A percentile compares a stretch with the other conserved stretches of the same genome.
phyloP scores from a whole-genome alignment of 805 yeast genomes.

The Priceomyces melissophilus region DNA sequence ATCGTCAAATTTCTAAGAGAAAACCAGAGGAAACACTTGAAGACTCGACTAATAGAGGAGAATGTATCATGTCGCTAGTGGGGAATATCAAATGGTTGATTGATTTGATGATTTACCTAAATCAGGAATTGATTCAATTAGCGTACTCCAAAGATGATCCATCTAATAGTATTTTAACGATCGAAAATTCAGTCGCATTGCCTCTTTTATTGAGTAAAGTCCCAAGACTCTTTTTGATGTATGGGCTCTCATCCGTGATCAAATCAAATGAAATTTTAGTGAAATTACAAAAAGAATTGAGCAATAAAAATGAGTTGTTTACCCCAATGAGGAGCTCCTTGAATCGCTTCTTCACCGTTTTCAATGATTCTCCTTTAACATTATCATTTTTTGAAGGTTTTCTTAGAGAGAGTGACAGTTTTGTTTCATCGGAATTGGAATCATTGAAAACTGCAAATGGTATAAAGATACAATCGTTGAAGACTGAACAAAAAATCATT shows the following conservation, averaged over 20 bases:
- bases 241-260: slow-evolving; percentile 64
- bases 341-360: slow-evolving; percentile 45
- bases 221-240: slow-evolving; percentile 63
- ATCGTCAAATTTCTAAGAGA: slow-evolving; percentile 64
- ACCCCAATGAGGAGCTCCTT: slow-evolving; percentile 53
- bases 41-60: slow-evolving; percentile 58
- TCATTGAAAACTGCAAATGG: slow-evolving; percentile 13
- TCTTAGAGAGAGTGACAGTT: slow-evolving; percentile 53
- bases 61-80: slow-evolving; percentile 55
- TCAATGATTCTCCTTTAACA: slow-evolving; percentile 51
- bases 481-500: slow-evolving; percentile 58
- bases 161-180: slow-evolving; percentile 17
- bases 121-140: slow-evolving; percentile 66
- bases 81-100: slow-evolving; percentile 86
- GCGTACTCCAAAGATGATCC: slow-evolving; percentile 19
- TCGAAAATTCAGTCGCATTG: slow-evolving; percentile 43
- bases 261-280: slow-evolving; percentile 56
- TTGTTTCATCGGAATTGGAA: slow-evolving; percentile 28
- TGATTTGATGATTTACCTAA: slow-evolving; percentile 67
- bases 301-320: slow-evolving; percentile 37
- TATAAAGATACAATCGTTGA: slow-evolving; percentile 33
- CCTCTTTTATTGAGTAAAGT: slow-evolving; percentile 66
- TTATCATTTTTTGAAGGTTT: slow-evolving; percentile 58
- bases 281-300: slow-evolving; percentile 52
- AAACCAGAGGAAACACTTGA: slow-evolving; percentile 51